Evolutionary conservation across 441 rosid species (phyloP), one percentile per base, ranked within the genome.

Genomic region (Theobroma grandiflorum): DNA sequence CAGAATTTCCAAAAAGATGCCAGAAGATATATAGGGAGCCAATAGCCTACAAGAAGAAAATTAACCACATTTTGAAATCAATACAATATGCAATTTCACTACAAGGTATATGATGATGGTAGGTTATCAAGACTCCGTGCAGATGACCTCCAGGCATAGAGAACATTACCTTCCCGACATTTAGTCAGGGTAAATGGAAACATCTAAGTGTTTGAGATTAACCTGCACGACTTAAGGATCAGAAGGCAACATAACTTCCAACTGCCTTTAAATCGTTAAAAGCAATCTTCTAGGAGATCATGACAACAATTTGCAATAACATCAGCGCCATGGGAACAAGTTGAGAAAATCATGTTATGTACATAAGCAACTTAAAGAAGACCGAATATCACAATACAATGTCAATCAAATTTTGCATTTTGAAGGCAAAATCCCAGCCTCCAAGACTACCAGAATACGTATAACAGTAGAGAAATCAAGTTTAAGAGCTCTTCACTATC

Each of bases 21-120:
- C 95, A 33, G 77, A 80, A n/a, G 98, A 91, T 86, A 95, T 92
- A 73, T 84, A 85, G 14, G 97, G 94, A 80, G 95, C 93, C 88
- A 95, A 78, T 42, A 94, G 57, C 85, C 97, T 96, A 81, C 75
- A 84, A 81, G 58, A 74, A 15, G 79, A 69, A 80, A 43, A 68
- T 20, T 9, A 78, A 9, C 45, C 31, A 61, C 43, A 74, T 62
- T 40, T 31, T 8, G 42, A 77, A 83, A 58, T 26, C 37, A 9
- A 52, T 8, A 5, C 6, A 67, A 59, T 14, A 62, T 37, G 35
- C 57, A 59, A 59, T 11, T 74, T 11, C 58, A 16, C 2, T 6
- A 42, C 63, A 70, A 76, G 49, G 73, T 73, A 64, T 59, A n/a
- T 11, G 63, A 64, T 58, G 42, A 49, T n/a, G 75, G 38, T 14